Conservation (phyloP, 73 alveolate genomes). For the Durusdinium trenchii region DNA sequence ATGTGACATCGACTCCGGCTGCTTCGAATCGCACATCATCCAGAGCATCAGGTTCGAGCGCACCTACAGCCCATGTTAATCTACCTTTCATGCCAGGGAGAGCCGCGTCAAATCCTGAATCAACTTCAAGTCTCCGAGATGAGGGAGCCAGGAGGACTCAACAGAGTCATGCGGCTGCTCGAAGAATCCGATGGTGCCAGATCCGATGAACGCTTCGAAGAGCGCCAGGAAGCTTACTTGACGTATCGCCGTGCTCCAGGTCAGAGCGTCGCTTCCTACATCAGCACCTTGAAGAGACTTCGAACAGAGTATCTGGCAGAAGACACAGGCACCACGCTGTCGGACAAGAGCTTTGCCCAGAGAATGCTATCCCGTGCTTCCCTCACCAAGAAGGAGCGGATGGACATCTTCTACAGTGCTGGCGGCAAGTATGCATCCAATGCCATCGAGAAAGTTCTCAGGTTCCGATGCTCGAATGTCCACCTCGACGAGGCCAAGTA, state of each 20-base stretch:
- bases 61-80: not conserved
- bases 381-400: not conserved
- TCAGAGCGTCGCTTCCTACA: not conserved
- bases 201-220: not conserved
- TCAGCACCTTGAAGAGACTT: not conserved
- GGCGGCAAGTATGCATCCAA: not conserved
- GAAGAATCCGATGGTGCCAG: not conserved
- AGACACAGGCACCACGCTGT: not conserved
- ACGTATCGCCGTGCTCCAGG: not conserved
- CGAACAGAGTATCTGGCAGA: not conserved
- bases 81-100: not conserved
- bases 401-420: constrained; percentile 14
- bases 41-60: no score
- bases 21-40: no score
- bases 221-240: constrained; percentile 13
- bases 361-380: not conserved
- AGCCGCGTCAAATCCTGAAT: not conserved
- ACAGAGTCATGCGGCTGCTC: not conserved
- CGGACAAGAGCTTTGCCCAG: not conserved
- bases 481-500: not conserved
- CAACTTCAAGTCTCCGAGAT: not conserved
- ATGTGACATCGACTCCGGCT: no score
- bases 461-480: not conserved
- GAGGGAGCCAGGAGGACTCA: not conserved
- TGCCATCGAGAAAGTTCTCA: not conserved